These are phyloP conservation scores for Saccharomycopsis guyanensis DNA, from an alignment of 805 yeast species.

Conservation along the genomic window DNA sequence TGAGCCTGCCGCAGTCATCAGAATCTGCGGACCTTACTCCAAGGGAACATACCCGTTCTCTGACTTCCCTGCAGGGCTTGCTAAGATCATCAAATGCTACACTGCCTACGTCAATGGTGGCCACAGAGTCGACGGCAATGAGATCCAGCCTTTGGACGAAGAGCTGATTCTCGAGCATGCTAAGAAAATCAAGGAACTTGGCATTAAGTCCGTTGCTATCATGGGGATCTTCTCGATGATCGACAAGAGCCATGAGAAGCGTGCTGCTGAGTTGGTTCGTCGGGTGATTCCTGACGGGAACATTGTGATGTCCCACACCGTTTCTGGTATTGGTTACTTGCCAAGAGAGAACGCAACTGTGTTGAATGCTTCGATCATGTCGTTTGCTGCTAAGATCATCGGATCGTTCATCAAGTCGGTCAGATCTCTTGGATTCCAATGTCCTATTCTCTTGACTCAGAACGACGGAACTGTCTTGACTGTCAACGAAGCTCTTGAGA, in stretches of 20 bases:
- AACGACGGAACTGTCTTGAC: constrained; percentile 42
- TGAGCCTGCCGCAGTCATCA: constrained; percentile 38
- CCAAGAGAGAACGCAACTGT: constrained; percentile 43
- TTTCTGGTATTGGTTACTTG: constrained; percentile 38
- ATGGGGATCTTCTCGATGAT: constrained; percentile 36
- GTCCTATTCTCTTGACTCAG: constrained; percentile 37
- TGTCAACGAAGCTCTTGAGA: constrained; percentile 31
- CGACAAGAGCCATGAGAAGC: constrained; percentile 32
- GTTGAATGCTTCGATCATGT: constrained; percentile 37
- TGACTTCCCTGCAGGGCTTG: constrained; percentile 37
- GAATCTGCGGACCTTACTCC: constrained; percentile 39
- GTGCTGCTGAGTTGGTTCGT: constrained; percentile 30
- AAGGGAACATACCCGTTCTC: constrained; percentile 34
- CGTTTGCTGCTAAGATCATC: constrained; percentile 37
- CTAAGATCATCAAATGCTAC: constrained; percentile 31
- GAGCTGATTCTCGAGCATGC: constrained; percentile 28
- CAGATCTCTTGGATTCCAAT: constrained; percentile 29
- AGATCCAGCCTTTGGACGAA: constrained; percentile 30
- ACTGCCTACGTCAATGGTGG: constrained; percentile 35
- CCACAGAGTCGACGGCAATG: constrained; percentile 35
- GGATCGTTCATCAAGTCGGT: constrained; percentile 33
- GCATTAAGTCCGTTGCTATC: constrained; percentile 33
- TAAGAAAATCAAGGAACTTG: constrained; percentile 27
- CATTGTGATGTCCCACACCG: constrained; percentile 33
- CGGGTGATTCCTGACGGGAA: constrained; percentile 30